Conservation (phyloP, 768 basidiomycete genomes). For the Infundibulicybe gibba region DNA sequence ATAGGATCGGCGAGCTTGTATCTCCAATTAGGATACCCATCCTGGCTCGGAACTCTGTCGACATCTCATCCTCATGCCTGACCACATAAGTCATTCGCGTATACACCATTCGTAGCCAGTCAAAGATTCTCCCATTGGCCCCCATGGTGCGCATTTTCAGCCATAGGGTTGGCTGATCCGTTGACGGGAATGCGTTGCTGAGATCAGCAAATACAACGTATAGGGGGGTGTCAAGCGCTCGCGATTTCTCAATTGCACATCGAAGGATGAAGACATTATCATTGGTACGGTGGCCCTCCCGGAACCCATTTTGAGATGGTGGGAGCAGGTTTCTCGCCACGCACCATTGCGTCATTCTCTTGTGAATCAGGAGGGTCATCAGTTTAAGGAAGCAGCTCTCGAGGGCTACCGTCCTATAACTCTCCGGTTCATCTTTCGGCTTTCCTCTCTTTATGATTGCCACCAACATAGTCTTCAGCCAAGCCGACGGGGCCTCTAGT, state of each 20-base stretch:
- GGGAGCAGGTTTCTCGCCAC: slow-evolving; percentile 15
- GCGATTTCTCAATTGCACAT: slow-evolving; percentile 16
- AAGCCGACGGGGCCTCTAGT: neutral
- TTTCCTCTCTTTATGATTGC: slow-evolving; percentile 13
- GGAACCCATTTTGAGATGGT: slow-evolving; percentile 25
- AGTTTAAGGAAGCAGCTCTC: slow-evolving; percentile 17
- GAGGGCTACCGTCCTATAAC: slow-evolving; percentile 14
- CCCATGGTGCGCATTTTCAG: slow-evolving; percentile 19
- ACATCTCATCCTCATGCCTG: slow-evolving; percentile 6
- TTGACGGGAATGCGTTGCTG: slow-evolving; percentile 31
- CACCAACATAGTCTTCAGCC: slow-evolving; percentile 1
- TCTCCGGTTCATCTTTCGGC: slow-evolving; percentile 6
- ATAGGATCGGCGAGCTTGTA: slow-evolving; percentile 19
- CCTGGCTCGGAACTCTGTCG: slow-evolving; percentile 12
- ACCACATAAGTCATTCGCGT: slow-evolving; percentile 15
- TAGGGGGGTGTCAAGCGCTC: slow-evolving; percentile 10
- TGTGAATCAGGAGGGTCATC: slow-evolving; percentile 17
- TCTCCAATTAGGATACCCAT: slow-evolving; percentile 23
- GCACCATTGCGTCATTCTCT: slow-evolving; percentile 12
- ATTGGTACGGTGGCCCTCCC: slow-evolving; percentile 18
- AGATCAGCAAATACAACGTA: slow-evolving; percentile 18
- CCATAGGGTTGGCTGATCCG: slow-evolving; percentile 26
- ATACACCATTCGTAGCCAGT: slow-evolving; percentile 22
- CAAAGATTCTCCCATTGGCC: slow-evolving; percentile 19
- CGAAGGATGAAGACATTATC: slow-evolving; percentile 23